Evolutionary conservation across 2,329 filamentous ascomycete species (phyloP), one percentile per base, ranked within the genome.

Genomic region (Fonsecaea nubica): DNA sequence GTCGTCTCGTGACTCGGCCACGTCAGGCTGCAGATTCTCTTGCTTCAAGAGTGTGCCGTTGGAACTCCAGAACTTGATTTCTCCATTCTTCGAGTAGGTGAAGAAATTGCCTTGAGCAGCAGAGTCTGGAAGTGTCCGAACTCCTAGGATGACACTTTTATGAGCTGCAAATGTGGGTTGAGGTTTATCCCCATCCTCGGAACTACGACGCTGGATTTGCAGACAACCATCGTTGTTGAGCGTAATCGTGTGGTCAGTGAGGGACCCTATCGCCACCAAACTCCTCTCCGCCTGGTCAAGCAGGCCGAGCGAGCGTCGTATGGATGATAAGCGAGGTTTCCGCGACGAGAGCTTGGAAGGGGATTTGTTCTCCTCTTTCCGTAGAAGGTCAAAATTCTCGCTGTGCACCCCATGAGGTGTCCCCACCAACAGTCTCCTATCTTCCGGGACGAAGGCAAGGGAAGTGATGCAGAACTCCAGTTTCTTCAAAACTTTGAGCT

Each of bases 11-110:
- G 74, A 77, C 1, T 79, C 74, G 25, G 80, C 73, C 67, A 90
- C 87, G 66, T 96, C 92, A 4, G 97, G 80, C 4, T 89, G 84
- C 12, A 96, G 84, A 48, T 86, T 81, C 40, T 92, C 81, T 1
- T 87, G 87, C 15, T 84, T 83, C 71, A 86, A 88, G 68, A 89
- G 86, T 60, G 83, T 85, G 25, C 94, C 95, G 57, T 92, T 85
- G 13, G 88, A 77, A 72, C 89, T 86, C 95, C 95, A 99, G 72
- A 96, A 90, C 30, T 92, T 86, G 58, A 98, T 85, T 15, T 86
- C 88, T 4, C 95, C 95, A 59, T 89, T 89, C 25, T 86, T 87
- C 1, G 94, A 93, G 92, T 93, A 99, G 0, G 93, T 97, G 70
- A 93, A 89, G 74, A 98, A 97, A 8, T 89, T 86, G 0, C 92